These are phyloP conservation scores for Drechslerella coelobrocha DNA, from an alignment of 2,329 filamentous ascomycete species.

Conservation along the genomic window DNA sequence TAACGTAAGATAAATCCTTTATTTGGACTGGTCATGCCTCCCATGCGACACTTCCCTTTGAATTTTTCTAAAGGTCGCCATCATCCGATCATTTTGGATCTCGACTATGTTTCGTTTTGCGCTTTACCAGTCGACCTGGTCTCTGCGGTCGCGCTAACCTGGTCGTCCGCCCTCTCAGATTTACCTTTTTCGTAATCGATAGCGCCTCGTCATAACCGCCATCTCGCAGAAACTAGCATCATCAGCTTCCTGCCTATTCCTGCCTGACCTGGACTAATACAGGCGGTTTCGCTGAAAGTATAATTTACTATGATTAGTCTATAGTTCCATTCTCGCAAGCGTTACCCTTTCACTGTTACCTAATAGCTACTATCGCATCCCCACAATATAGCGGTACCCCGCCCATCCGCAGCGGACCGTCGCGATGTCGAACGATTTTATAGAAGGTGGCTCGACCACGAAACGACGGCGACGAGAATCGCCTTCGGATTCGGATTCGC, in stretches of 20 bases:
- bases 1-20: constrained; percentile 51
- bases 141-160: constrained; percentile 22
- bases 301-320: constrained; percentile 34
- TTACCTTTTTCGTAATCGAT: constrained; percentile 46
- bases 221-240: constrained; percentile 19
- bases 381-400: constrained; percentile 4
- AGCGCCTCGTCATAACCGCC: constrained; percentile 29
- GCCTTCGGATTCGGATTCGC: constrained; percentile 47
- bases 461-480: constrained; percentile 48
- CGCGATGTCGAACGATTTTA: constrained; percentile 48
- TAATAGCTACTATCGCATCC: constrained; percentile 9
- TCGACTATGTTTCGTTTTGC: background rate
- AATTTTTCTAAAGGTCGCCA: constrained; percentile 37
- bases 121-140: background rate
- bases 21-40: constrained; percentile 49
- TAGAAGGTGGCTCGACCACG: constrained; percentile 40
- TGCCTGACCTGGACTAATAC: constrained; percentile 22
- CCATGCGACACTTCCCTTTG: constrained; percentile 23
- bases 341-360: constrained; percentile 8
- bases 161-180: constrained; percentile 5
- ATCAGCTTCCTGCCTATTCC: constrained; percentile 44
- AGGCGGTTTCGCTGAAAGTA: constrained; percentile 10
- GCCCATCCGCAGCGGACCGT: background rate
- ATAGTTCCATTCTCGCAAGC: constrained; percentile 42
- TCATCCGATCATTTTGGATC: constrained; percentile 26